phyloP scores from a whole-genome alignment of 495 filamentous ascomycete species.

The Penicillium antarcticum region DNA sequence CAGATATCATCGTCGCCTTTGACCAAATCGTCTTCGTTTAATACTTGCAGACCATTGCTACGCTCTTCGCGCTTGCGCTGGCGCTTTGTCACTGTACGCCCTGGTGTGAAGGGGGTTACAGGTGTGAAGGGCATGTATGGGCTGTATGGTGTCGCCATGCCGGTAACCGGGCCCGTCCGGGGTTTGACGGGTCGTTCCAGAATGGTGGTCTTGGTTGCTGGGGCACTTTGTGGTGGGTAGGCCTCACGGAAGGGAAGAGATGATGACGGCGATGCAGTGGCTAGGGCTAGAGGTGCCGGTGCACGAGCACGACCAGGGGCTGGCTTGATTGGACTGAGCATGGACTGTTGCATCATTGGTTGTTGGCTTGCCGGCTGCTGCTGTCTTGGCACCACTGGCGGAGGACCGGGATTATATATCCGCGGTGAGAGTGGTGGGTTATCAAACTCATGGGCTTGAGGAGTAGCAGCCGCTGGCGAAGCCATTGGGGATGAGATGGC shows the following conservation, averaged over 20 bases:
- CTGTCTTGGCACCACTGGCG: conserved; percentile 39
- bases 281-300: conserved; percentile 38
- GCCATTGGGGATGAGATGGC: conserved; percentile 57
- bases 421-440: conserved; percentile 55
- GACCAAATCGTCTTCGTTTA: conserved; percentile 48
- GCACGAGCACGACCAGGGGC: conserved; percentile 19
- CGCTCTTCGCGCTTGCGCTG: conserved; percentile 61
- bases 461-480: conserved; percentile 41
- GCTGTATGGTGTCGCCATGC: conserved; percentile 76
- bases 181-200: conserved; percentile 62
- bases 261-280: conserved; percentile 26
- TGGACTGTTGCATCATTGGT: no score
- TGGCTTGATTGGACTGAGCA: conserved; percentile 11
- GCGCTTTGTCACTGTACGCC: conserved; percentile 65
- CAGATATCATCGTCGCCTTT: conserved; percentile 56
- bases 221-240: conserved; percentile 51
- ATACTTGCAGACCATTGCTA: conserved; percentile 35
- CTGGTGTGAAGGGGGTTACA: conserved; percentile 81
- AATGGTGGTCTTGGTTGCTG: conserved; percentile 73
- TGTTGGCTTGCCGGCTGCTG: conserved; percentile 5
- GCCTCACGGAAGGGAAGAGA: conserved; percentile 59
- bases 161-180: conserved; percentile 63
- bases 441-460: conserved; percentile 46
- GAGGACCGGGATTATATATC: conserved; percentile 55
- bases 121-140: conserved; percentile 92